These are phyloP conservation scores for Phytophthora sansomeana DNA, from an alignment of 352 stramenopile species.

Conservation along the genomic window DNA sequence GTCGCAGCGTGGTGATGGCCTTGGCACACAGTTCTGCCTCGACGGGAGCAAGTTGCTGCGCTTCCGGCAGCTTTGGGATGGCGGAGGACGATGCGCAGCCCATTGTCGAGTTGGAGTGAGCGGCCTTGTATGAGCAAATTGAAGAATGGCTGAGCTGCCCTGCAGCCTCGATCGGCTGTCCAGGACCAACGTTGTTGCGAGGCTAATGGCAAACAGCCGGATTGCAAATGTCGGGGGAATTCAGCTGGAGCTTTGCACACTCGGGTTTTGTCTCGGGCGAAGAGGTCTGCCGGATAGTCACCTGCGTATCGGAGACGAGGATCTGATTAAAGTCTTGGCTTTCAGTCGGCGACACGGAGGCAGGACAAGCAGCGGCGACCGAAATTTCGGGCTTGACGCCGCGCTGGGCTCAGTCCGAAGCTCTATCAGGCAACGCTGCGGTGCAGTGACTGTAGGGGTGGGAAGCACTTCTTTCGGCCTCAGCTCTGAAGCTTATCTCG, in stretches of 20 bases:
- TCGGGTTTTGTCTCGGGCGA: not conserved
- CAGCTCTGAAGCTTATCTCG: slow-evolving; percentile 24
- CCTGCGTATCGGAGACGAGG: slow-evolving; percentile 13
- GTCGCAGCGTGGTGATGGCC: slow-evolving; percentile 43
- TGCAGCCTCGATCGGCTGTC: not conserved
- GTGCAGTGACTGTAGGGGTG: no score
- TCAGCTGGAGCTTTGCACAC: slow-evolving; percentile 29
- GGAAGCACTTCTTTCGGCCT: slow-evolving; percentile 3
- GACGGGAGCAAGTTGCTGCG: slow-evolving; percentile 27
- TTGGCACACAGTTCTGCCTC: slow-evolving; percentile 34
- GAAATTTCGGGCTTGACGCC: slow-evolving; percentile 14
- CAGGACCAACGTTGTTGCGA: slow-evolving; percentile 1
- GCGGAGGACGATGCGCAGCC: slow-evolving; percentile 46
- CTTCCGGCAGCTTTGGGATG: slow-evolving; percentile 30
- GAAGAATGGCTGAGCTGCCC: slow-evolving; percentile 27
- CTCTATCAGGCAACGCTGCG: slow-evolving; percentile 1
- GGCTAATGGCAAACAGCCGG: slow-evolving; percentile 14
- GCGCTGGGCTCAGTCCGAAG: slow-evolving; percentile 14
- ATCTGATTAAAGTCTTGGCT: slow-evolving; percentile 11
- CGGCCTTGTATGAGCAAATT: slow-evolving; percentile 12
- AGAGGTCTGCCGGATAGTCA: slow-evolving; percentile 21
- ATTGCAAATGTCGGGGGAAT: slow-evolving; percentile 19
- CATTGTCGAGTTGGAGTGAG: slow-evolving; percentile 19
- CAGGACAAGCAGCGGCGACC: not conserved
- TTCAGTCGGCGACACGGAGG: not conserved